Evolutionary conservation across 2,329 filamentous ascomycete genomes (phyloP).

Genomic region (Coniochaeta prunicola): DNA sequence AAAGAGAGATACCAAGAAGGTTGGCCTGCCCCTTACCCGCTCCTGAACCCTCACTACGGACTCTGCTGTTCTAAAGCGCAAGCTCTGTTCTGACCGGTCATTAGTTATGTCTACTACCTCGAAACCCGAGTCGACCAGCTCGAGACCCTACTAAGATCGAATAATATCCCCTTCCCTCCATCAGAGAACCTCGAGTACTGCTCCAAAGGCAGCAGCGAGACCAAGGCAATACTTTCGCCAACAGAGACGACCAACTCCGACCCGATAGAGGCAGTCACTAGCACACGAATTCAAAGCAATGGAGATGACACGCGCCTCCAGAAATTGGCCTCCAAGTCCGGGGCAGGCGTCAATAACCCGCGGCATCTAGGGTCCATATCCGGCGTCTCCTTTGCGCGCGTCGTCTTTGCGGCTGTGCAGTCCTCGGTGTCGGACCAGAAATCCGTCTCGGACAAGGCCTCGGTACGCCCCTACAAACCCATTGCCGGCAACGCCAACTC

Average conservation of each 20-base stretch:
- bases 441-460: constrained; percentile 59
- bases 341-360: constrained; percentile 54
- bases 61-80: no score
- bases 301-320: constrained; percentile 53
- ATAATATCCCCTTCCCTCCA: constrained; percentile 65
- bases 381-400: constrained; percentile 87
- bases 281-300: constrained; percentile 28
- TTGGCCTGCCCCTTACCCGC: constrained; percentile 49
- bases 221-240: constrained; percentile 22
- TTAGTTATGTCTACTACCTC: constrained; percentile 87
- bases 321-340: constrained; percentile 54
- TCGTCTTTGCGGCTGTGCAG: constrained; percentile 91
- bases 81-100: not conserved
- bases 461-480: constrained; percentile 51
- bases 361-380: constrained; percentile 79
- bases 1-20: constrained; percentile 87
- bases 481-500: constrained; percentile 33
- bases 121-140: constrained; percentile 81
- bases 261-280: constrained; percentile 22
- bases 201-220: constrained; percentile 38
- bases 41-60: no score
- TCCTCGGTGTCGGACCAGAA: constrained; percentile 57
- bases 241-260: constrained; percentile 22
- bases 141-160: constrained; percentile 63
- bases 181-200: constrained; percentile 62